Evolutionary conservation across 2,329 filamentous ascomycete species (phyloP).

Genomic region (Alternaria triticina): DNA sequence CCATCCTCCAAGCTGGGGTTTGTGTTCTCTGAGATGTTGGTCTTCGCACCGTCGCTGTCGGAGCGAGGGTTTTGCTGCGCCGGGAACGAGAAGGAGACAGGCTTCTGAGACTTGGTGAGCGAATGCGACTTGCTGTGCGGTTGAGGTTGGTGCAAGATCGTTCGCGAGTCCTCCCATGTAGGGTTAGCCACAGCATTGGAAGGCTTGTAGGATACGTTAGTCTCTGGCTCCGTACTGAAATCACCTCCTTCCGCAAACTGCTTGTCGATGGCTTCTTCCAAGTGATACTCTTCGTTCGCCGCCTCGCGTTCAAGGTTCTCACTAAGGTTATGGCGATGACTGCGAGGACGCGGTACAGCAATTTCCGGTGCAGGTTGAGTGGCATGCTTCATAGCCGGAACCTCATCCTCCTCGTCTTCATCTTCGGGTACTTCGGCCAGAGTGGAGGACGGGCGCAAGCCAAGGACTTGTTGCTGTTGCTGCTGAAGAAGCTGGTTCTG

Average conservation of each 20-base stretch:
- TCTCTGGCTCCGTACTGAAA: constrained; percentile 64
- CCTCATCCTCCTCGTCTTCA: constrained; percentile 65
- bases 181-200: constrained; percentile 36
- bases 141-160: constrained; percentile 71
- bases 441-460: constrained; percentile 50
- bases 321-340: constrained; percentile 74
- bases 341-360: constrained; percentile 64
- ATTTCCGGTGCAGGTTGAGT: constrained; percentile 58
- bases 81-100: constrained; percentile 40
- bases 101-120: constrained; percentile 66
- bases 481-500: constrained; percentile 58
- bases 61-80: constrained; percentile 41
- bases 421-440: constrained; percentile 77
- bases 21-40: constrained; percentile 48
- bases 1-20: constrained; percentile 48
- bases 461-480: constrained; percentile 56
- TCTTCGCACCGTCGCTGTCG: constrained; percentile 50
- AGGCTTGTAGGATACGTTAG: constrained; percentile 33
- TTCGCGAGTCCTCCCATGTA: constrained; percentile 42
- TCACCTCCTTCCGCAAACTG: constrained; percentile 77
- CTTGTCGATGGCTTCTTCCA: constrained; percentile 79
- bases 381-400: constrained; percentile 48
- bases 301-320: constrained; percentile 82
- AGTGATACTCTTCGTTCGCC: constrained; percentile 83
- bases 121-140: constrained; percentile 78